These are phyloP conservation scores for Rhodamnia argentea DNA, from an alignment of 345 rosid genomes.

Conservation along the genomic window DNA sequence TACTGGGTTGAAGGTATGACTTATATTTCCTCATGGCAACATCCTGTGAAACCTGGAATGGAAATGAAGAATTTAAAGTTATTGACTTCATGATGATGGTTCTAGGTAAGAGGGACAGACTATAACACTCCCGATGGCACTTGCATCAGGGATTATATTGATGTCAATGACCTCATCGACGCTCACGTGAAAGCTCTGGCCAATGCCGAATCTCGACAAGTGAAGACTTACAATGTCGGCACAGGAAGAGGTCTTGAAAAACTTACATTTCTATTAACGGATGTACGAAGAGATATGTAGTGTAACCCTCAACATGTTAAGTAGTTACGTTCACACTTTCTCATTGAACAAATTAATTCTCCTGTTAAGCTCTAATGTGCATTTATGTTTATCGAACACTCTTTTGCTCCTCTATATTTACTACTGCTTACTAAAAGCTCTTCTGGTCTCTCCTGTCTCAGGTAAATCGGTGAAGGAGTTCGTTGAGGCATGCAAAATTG, in stretches of 20 bases:
- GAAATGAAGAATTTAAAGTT: neutral
- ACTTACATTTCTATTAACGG: neutral
- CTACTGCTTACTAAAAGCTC: neutral
- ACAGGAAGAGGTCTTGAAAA: slow-evolving; percentile 57
- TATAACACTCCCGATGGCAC: slow-evolving; percentile 90
- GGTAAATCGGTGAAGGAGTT: slow-evolving; percentile 80
- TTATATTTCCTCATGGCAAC: slow-evolving; percentile 2
- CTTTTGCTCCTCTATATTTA: neutral
- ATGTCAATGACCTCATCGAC: slow-evolving; percentile 90
- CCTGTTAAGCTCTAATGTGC: neutral
- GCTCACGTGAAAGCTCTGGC: slow-evolving; percentile 94
- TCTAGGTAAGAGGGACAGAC: slow-evolving; percentile 91
- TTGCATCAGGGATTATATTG: slow-evolving; percentile 91
- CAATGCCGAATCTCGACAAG: slow-evolving; percentile 53
- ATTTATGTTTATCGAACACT: neutral
- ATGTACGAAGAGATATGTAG: neutral
- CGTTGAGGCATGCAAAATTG: slow-evolving; percentile 91
- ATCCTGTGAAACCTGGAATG: neutral
- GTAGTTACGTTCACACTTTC: neutral
- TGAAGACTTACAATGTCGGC: slow-evolving; percentile 94
- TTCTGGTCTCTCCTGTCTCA: slow-evolving; percentile 22
- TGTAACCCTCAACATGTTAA: neutral
- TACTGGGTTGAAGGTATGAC: slow-evolving; percentile 53
- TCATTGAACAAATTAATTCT: neutral
- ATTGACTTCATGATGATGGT: neutral